Percentiles rank a stretch among this genome's conserved stretches.
Conservation (phyloP, 2,329 filamentous ascomycete genomes). For the Tolypocladium paradoxum region DNA sequence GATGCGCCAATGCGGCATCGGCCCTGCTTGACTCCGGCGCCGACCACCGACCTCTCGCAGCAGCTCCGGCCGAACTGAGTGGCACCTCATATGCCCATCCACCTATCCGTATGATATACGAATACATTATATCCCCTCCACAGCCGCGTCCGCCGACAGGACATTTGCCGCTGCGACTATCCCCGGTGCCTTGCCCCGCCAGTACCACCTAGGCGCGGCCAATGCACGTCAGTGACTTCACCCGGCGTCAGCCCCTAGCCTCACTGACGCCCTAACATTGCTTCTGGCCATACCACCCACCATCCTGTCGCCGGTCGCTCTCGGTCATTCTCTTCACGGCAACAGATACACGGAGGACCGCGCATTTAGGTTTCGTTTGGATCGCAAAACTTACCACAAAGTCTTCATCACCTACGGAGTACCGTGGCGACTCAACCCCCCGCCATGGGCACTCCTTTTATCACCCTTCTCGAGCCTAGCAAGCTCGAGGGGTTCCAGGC, state of each 20-base stretch:
- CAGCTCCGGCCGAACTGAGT: neutral
- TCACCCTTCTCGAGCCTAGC: slow-evolving; percentile 35
- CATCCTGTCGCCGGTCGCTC: neutral
- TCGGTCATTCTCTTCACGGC: neutral
- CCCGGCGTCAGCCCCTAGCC: neutral
- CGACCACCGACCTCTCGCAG: neutral
- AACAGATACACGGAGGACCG: neutral
- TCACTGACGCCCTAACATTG: neutral
- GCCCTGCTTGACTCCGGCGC: neutral
- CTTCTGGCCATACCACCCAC: neutral
- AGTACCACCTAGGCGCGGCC: neutral
- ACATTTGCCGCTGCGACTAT: neutral
- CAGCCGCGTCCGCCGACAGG: neutral
- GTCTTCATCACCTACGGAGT: neutral
- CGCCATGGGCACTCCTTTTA: slow-evolving; percentile 39
- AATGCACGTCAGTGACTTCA: neutral
- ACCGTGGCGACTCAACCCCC: neutral
- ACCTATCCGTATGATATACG: too few relatives aligned
- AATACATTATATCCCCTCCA: neutral
- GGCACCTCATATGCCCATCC: neutral
- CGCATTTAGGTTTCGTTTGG: neutral
- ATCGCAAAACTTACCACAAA: neutral
- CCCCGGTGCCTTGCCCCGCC: neutral
- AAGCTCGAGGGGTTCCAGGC: slow-evolving; percentile 37
- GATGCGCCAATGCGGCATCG: neutral